A percentile compares a stretch with the other conserved stretches of the same genome.
phyloP scores from a whole-genome alignment of 2,329 filamentous ascomycete species.

The Capronia epimyces region DNA sequence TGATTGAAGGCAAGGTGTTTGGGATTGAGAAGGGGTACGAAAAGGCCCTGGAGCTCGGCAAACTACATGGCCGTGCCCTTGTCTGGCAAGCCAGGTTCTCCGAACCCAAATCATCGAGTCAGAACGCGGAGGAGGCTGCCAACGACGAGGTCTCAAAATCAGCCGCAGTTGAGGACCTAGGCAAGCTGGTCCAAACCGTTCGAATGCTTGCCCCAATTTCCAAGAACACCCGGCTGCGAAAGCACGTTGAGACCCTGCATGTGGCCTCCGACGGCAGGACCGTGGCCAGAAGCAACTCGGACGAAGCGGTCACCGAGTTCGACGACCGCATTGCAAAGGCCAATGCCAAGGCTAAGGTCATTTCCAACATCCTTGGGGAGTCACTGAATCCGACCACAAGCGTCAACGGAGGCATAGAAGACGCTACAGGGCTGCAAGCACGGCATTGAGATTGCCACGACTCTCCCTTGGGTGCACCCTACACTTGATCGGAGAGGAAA shows the following conservation, averaged over 20 bases:
- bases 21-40: conserved; percentile 90
- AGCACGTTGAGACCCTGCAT: conserved; percentile 70
- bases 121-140: background rate
- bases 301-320: conserved; percentile 84
- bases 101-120: background rate
- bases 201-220: conserved; percentile 33
- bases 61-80: conserved; percentile 68
- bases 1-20: conserved; percentile 81
- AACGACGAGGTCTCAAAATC: background rate
- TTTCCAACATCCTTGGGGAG: conserved; percentile 64
- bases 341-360: conserved; percentile 74
- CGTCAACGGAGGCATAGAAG: conserved; percentile 29
- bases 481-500: background rate
- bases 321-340: conserved; percentile 83
- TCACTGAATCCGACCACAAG: conserved; percentile 30
- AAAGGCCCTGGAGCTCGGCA: conserved; percentile 78
- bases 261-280: conserved; percentile 73
- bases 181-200: conserved; percentile 8
- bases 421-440: conserved; percentile 29
- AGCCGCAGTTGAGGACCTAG: background rate
- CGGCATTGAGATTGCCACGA: conserved; percentile 46
- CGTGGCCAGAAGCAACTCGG: conserved; percentile 72
- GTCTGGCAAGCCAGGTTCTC: conserved; percentile 75
- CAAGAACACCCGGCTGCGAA: conserved; percentile 62
- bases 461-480: background rate